Base-by-base conservation (phyloP, 768 basidiomycete species). In the Mycena rosella region DNA sequence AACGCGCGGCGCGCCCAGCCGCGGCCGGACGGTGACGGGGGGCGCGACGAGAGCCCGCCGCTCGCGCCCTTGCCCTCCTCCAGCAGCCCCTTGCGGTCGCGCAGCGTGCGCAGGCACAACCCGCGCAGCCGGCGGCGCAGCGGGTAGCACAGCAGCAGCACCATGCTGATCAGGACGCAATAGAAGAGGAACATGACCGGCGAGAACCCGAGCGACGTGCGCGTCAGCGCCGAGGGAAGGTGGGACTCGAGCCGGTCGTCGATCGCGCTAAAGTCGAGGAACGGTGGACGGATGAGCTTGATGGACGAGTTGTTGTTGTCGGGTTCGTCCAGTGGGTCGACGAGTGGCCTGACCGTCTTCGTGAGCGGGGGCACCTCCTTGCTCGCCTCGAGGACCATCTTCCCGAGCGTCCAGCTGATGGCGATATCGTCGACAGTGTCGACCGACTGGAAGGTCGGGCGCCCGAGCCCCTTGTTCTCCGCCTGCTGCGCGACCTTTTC, bases 381-480 rank as follows among this genome's bases (percentile, higher is more conserved):
- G 81, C 94, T 96, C 29, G 98, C 98, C 79, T 99, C 97, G 29
- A 98, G 86, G 0, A 99, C 97, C 96, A 99, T 99, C 79, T 98
- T 99, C 29, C 98, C 98, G 36, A 99, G 85, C 5, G 98, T 98
- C 98, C 98, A 99, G 73, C 90, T 95, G 74, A 99, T 95, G 48
- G 96, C 95, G 42, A 97, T 95, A 74, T 93, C 94, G 38, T 90
- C 91, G 32, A 99, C 92, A n/a, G 89, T 88, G 77, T 98, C 95
- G 80, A 96, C 82, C 44, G 92, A 94, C 79, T 98, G 98, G 80
- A 99, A 98, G n/a, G 87, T 83, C 10, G 95, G 92, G 65, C 86
- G 79, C 54, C 92, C 90, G 32, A 98, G 84, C 20, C 95, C 94
- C 78, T 98, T 98, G 78, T 85, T 86, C 67, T 86, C 85, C 13